These are phyloP conservation scores for Sordariomycetes sp. DNA, from an alignment of 2,329 filamentous ascomycete species.

Conservation along the genomic window DNA sequence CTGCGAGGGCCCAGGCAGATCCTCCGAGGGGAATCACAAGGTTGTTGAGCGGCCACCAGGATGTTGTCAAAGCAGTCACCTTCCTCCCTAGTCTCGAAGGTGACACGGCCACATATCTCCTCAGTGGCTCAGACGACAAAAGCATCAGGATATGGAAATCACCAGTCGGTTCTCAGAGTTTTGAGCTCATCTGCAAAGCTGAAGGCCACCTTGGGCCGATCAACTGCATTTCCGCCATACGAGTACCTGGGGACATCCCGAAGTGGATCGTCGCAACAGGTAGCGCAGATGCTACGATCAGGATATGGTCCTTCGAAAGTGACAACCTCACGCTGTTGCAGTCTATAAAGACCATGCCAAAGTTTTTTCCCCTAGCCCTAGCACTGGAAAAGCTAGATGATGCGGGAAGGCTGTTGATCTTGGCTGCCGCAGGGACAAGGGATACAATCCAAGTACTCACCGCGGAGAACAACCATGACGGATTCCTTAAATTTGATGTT, in stretches of 20 bases:
- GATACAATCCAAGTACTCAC: slow-evolving; percentile 75
- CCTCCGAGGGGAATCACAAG: slow-evolving; percentile 48
- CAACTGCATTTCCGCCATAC: slow-evolving; percentile 52
- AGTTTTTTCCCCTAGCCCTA: slow-evolving; percentile 73
- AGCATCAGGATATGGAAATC: slow-evolving; percentile 63
- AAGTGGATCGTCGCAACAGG: slow-evolving; percentile 62
- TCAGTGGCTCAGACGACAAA: slow-evolving; percentile 78
- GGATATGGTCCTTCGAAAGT: slow-evolving; percentile 57
- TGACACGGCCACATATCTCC: slow-evolving; percentile 45
- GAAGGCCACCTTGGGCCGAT: slow-evolving; percentile 65
- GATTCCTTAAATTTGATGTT: slow-evolving; percentile 47
- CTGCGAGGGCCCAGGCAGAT: slow-evolving; percentile 17
- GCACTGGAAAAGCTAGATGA: slow-evolving; percentile 55
- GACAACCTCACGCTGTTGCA: slow-evolving; percentile 49
- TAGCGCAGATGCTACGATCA: slow-evolving; percentile 66
- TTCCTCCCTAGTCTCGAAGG: slow-evolving; percentile 52
- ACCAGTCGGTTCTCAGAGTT: slow-evolving; percentile 10
- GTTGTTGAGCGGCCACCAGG: slow-evolving; percentile 68
- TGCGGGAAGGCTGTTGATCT: slow-evolving; percentile 44
- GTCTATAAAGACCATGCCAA: slow-evolving; percentile 63
- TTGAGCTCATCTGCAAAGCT: slow-evolving; percentile 32
- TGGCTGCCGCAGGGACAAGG: slow-evolving; percentile 82
- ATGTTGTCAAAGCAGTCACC: slow-evolving; percentile 72
- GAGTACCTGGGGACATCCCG: slow-evolving; percentile 14
- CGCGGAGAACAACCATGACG: slow-evolving; percentile 9